Percentiles rank a stretch among this genome's conserved stretches.
Conservation (phyloP, 228 moss, liverwort and hornwort species). For the Sphagnum fallax region DNA sequence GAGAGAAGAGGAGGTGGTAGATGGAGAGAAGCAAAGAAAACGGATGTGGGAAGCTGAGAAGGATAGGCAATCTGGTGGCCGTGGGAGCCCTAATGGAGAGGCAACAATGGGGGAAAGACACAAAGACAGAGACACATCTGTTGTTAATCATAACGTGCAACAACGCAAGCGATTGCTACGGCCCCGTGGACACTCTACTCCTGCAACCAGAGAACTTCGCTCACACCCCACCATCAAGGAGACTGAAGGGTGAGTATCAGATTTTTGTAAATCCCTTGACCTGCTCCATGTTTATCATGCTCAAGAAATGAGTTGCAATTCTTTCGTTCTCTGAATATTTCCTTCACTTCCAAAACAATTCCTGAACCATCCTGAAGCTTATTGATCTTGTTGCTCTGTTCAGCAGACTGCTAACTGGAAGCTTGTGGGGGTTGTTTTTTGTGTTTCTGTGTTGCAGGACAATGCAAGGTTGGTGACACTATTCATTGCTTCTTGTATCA, state of each 20-base stretch:
- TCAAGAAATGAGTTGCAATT: too few relatives aligned
- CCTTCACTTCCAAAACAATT: too few relatives aligned
- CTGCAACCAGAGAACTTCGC: constrained; percentile 55
- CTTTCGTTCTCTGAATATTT: too few relatives aligned
- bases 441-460: too few relatives aligned
- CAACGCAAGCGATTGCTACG: constrained; percentile 86
- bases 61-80: constrained; percentile 47
- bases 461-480: too few relatives aligned
- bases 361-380: too few relatives aligned
- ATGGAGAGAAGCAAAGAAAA: constrained; percentile 55
- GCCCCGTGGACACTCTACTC: constrained; percentile 61
- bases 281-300: too few relatives aligned
- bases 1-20: constrained; percentile 41
- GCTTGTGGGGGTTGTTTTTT: too few relatives aligned
- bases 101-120: constrained; percentile 46
- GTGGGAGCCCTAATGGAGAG: constrained; percentile 18
- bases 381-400: too few relatives aligned
- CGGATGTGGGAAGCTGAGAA: constrained; percentile 48
- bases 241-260: constrained; percentile 24
- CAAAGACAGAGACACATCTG: constrained; percentile 6
- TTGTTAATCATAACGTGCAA: constrained; percentile 59
- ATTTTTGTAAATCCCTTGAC: too few relatives aligned
- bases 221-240: constrained; percentile 86
- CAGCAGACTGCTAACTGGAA: too few relatives aligned
- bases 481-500: too few relatives aligned